phyloP scores from a whole-genome alignment of 441 rosid species.

The Adansonia madagascariensis region DNA sequence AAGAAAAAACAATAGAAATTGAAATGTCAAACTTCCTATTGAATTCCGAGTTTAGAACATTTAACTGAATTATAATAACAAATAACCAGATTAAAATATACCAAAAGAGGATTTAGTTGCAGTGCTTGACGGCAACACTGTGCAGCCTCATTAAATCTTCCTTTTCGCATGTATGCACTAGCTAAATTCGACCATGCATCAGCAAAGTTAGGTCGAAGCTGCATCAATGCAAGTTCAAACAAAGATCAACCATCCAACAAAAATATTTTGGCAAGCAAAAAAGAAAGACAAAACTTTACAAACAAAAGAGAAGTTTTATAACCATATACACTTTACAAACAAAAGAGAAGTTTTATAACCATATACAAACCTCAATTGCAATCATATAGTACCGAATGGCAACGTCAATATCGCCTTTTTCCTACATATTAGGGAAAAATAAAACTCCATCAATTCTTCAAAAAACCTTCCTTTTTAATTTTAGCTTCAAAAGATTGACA shows the following conservation, averaged over 20 bases:
- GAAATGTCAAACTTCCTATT: neutral
- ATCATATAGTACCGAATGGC: slow-evolving; percentile 90
- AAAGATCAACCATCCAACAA: slow-evolving; percentile 24
- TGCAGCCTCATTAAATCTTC: slow-evolving; percentile 88
- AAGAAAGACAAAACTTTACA: neutral
- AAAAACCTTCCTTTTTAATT: neutral
- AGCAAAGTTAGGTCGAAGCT: slow-evolving; percentile 95
- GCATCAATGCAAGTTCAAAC: slow-evolving; percentile 33
- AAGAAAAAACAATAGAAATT: slow-evolving; percentile 3
- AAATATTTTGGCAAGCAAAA: slow-evolving; percentile 2
- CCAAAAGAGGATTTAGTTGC: slow-evolving; percentile 85
- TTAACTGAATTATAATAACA: neutral
- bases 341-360: slow-evolving; percentile 6
- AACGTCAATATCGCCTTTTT: slow-evolving; percentile 91
- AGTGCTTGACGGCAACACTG: slow-evolving; percentile 98
- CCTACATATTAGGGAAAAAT: slow-evolving; percentile 50
- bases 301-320: slow-evolving; percentile 5
- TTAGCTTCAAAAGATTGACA: slow-evolving; percentile 14
- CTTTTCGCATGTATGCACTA: slow-evolving; percentile 97
- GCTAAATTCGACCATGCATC: slow-evolving; percentile 99
- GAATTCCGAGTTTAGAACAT: slow-evolving; percentile 1
- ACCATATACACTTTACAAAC: slow-evolving; percentile 24
- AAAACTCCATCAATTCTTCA: slow-evolving; percentile 21
- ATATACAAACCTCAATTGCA: slow-evolving; percentile 91
- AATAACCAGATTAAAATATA: slow-evolving; percentile 34